Percentiles rank a stretch among this genome's conserved stretches.
phyloP scores from a whole-genome alignment of 305 asterid genomes.

The Ajuga reptans region DNA sequence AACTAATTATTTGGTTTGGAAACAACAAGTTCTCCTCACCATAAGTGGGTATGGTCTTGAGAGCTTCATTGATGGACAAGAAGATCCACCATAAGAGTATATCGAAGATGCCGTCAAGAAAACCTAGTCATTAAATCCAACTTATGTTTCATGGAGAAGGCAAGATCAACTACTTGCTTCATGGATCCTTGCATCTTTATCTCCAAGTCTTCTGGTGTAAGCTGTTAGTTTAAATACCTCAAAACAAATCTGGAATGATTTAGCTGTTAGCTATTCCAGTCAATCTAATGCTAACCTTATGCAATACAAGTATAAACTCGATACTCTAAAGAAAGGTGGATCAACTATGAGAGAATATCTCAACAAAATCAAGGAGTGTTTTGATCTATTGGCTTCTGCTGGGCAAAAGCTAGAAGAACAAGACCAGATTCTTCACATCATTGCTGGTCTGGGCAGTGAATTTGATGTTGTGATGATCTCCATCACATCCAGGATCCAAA shows the following conservation, averaged over 20 bases:
- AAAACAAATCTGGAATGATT: not conserved
- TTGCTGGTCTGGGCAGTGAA: not conserved
- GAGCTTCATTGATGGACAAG: not conserved
- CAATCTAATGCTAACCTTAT: not conserved
- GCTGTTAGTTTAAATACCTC: not conserved
- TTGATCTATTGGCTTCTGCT: not conserved
- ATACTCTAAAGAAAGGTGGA: not conserved
- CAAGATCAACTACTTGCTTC: not conserved
- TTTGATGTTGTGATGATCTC: not conserved
- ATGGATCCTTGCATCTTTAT: not conserved
- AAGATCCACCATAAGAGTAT: no score
- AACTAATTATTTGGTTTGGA: not conserved
- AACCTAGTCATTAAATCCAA: not conserved
- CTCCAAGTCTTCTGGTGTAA: not conserved
- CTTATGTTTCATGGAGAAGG: not conserved
- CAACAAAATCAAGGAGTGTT: not conserved
- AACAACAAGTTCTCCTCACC: not conserved
- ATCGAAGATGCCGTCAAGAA: no score
- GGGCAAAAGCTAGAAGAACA: not conserved
- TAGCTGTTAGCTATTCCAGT: not conserved
- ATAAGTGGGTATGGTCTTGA: not conserved
- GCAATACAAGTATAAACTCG: not conserved
- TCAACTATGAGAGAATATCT: not conserved
- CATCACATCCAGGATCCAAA: not conserved
- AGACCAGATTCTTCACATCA: not conserved